These are phyloP conservation scores for Chaetomiaceae sp. DNA, from an alignment of 2,329 filamentous ascomycete genomes.

Conservation along the genomic window DNA sequence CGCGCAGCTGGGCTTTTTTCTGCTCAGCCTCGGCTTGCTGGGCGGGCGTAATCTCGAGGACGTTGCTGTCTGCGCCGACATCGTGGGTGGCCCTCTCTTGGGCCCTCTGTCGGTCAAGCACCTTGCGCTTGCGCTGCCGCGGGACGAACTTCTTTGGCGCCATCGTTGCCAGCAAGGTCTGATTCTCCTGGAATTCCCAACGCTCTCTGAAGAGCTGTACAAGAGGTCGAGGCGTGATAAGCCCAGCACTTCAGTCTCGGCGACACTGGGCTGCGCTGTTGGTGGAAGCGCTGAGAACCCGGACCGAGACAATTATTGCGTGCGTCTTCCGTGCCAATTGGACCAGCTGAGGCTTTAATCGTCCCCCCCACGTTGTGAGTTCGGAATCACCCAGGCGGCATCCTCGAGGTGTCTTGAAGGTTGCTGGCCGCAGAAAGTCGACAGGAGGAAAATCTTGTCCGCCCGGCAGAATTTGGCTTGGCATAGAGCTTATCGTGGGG, in stretches of 20 bases:
- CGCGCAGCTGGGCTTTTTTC: constrained; percentile 52
- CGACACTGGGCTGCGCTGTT: no score
- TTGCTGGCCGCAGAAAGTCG: not conserved
- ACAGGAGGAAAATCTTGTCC: constrained; percentile 24
- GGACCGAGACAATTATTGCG: not conserved
- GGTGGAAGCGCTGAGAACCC: no score
- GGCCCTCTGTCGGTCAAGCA: constrained; percentile 58
- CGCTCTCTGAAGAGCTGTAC: no score
- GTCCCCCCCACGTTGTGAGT: not conserved
- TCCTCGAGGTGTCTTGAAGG: not conserved
- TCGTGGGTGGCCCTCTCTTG: constrained; percentile 40
- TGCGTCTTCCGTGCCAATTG: not conserved
- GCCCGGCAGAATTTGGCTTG: constrained; percentile 26
- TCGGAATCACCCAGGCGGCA: constrained; percentile 3
- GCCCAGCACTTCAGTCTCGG: no score
- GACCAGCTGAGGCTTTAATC: not conserved
- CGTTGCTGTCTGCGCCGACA: constrained; percentile 49
- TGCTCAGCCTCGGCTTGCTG: constrained; percentile 46
- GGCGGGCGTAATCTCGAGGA: constrained; percentile 45
- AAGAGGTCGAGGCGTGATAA: no score
- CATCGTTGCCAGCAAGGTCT: not conserved
- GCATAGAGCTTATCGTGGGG: constrained; percentile 15
- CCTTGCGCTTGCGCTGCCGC: constrained; percentile 64
- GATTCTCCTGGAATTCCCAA: not conserved
- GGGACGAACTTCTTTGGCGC: constrained; percentile 52